Base-by-base conservation (phyloP, 2,329 filamentous ascomycete genomes). In the Trichoderma oligosporum region DNA sequence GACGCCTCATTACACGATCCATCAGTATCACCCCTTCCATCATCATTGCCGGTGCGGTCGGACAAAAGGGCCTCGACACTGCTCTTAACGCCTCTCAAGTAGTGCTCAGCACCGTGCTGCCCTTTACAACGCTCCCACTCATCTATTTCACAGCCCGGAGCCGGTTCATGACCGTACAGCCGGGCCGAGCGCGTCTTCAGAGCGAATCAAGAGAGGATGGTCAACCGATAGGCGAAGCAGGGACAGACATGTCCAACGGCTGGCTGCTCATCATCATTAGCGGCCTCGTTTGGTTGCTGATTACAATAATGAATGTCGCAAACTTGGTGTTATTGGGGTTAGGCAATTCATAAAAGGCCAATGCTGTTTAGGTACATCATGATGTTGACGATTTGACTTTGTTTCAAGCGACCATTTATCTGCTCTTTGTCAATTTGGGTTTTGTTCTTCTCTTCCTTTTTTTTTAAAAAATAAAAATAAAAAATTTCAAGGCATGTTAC, bases 11-110 rank as follows among this genome's bases (percentile, higher is more conserved):
- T 48, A 95, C 91, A 0, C 82, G 91, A 24, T 83, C 81, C 48
- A 89, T 96, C 68, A 90, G 87, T 66, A 91, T 96, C 69, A 85
- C 85, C 1, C 91, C 91, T 0, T 86, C 83, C 59, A 91, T 96
- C 70, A 84, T 94, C 67, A 91, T 96, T 60, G 91, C 91, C 0
- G 91, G 82, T 0, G 87, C 89, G 0, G 84, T 94, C 0, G 91
- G 91, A 0, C 81, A 82, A 20, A 70, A 82, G 0, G 90, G 89
- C 0, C 76, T 96, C 4, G 84, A 84, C 42, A 79, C 80, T 4
- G 88, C 90, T 0, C 74, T 96, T 27, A 89, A 87, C 25, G 91
- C 82, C 0, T 86, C 81, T 3, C 91, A 96, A 71, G 89, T 95
- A 6, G 87, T 83, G 0, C 77, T 96, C 12, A 90, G 86, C 64